These are phyloP conservation scores for Puccinia polysora DNA, from an alignment of 1,284 basidiomycete species.

Conservation along the genomic window DNA sequence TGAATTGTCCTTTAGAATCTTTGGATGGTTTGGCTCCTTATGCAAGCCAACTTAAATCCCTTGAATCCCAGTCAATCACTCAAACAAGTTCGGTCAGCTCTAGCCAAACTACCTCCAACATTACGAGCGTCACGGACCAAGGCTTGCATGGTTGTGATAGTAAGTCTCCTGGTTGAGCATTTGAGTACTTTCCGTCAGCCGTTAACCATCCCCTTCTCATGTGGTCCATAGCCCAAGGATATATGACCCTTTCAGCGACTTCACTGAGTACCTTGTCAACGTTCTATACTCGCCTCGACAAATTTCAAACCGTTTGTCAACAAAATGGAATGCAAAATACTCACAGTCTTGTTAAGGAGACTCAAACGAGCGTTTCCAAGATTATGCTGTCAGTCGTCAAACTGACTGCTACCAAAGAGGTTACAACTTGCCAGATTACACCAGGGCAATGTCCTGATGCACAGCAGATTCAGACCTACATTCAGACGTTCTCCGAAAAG, in stretches of 20 bases:
- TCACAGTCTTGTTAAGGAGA: slow-evolving; percentile 15
- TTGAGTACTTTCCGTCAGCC: background rate
- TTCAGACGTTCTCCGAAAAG: slow-evolving; percentile 11
- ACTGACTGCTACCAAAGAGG: slow-evolving; percentile 25
- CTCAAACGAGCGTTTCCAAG: slow-evolving; percentile 28
- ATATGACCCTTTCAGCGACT: slow-evolving; percentile 36
- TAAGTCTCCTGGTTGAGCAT: background rate
- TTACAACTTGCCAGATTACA: slow-evolving; percentile 23
- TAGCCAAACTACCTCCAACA: background rate
- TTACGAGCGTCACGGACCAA: slow-evolving; percentile 14
- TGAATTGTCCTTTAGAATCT: slow-evolving; percentile 1
- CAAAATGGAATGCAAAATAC: slow-evolving; percentile 30
- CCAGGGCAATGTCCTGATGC: slow-evolving; percentile 6
- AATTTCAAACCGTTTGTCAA: slow-evolving; percentile 18
- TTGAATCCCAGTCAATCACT: background rate
- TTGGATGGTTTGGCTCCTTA: slow-evolving; percentile 4
- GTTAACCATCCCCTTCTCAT: background rate
- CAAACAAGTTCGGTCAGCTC: slow-evolving; percentile 29
- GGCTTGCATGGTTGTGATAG: slow-evolving; percentile 9
- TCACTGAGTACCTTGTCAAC: slow-evolving; percentile 34
- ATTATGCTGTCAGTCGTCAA: slow-evolving; percentile 38
- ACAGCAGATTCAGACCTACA: slow-evolving; percentile 25
- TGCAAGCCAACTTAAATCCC: slow-evolving; percentile 16
- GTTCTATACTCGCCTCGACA: slow-evolving; percentile 15
- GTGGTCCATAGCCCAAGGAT: slow-evolving; percentile 12